phyloP scores from a whole-genome alignment of 352 stramenopile genomes.

The Pythium dissotocum region DNA sequence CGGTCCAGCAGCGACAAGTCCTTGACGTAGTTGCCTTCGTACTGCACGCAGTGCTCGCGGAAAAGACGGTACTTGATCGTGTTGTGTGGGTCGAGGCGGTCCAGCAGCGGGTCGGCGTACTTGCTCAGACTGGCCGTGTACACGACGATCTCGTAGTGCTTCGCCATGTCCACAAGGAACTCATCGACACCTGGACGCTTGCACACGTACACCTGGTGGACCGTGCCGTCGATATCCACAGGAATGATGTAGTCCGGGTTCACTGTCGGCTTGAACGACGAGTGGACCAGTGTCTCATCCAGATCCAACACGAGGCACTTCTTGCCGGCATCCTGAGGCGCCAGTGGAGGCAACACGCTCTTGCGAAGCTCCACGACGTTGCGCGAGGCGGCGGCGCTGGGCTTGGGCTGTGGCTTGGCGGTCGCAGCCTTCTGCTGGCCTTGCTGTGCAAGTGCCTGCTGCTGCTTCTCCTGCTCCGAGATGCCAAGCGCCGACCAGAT shows the following conservation, averaged over 20 bases:
- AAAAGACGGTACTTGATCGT: slow-evolving; percentile 91
- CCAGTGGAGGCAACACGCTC: slow-evolving; percentile 51
- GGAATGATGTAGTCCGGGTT: slow-evolving; percentile 97
- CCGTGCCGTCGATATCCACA: slow-evolving; percentile 92
- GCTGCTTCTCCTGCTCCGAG: slow-evolving; percentile 56
- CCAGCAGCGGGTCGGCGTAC: slow-evolving; percentile 97
- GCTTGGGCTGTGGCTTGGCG: slow-evolving; percentile 17
- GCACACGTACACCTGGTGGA: slow-evolving; percentile 89
- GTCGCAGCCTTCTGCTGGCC: slow-evolving; percentile 19
- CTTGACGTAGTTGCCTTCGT: slow-evolving; percentile 97
- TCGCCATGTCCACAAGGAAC: slow-evolving; percentile 95
- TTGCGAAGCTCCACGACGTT: slow-evolving; percentile 55
- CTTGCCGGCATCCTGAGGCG: slow-evolving; percentile 61
- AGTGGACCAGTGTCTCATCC: slow-evolving; percentile 98
- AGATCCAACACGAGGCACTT: slow-evolving; percentile 95
- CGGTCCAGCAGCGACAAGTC: slow-evolving; percentile 95
- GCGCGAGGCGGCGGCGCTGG: slow-evolving; percentile 18
- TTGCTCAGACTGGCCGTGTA: slow-evolving; percentile 98
- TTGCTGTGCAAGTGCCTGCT: slow-evolving; percentile 23
- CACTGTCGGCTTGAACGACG: slow-evolving; percentile 92
- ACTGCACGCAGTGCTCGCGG: slow-evolving; percentile 95
- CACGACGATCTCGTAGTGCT: slow-evolving; percentile 98
- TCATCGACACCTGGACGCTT: slow-evolving; percentile 94
- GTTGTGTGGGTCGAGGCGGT: slow-evolving; percentile 93
- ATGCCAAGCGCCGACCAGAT: slow-evolving; percentile 67